Conservation (phyloP, 2,329 filamentous ascomycete species). For the Colletotrichum nymphaeae region DNA sequence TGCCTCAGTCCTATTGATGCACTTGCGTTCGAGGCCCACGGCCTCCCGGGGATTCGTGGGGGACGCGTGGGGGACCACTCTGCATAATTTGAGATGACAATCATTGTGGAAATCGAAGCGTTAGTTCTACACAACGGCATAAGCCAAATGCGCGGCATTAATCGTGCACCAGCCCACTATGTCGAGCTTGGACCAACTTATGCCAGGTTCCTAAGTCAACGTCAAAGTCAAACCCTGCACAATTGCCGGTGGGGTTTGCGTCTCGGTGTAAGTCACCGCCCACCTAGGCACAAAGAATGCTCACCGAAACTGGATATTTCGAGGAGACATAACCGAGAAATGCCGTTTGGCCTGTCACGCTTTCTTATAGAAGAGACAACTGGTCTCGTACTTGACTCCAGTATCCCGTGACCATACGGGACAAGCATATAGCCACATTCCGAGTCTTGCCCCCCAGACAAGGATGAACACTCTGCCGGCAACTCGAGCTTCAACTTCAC, state of each 20-base stretch:
- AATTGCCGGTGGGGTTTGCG: background rate
- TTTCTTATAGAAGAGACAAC: background rate
- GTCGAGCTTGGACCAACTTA: background rate
- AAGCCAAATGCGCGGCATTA: background rate
- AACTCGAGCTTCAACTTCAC: background rate
- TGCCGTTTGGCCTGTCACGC: background rate
- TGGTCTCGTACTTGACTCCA: too few relatives aligned
- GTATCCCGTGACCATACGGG: background rate
- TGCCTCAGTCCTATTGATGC: background rate
- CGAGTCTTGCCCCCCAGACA: background rate
- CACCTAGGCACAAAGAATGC: slow-evolving; percentile 7
- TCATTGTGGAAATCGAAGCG: background rate
- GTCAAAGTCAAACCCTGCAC: slow-evolving; percentile 12
- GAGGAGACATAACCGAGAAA: background rate
- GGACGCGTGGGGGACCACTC: background rate
- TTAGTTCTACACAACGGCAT: slow-evolving; percentile 9
- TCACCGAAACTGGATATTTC: slow-evolving; percentile 2
- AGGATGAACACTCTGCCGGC: background rate
- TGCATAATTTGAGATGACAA: background rate
- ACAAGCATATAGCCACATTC: background rate
- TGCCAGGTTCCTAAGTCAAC: background rate
- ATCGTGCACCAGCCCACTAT: background rate
- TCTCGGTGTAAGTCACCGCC: background rate
- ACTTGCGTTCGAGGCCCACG: background rate
- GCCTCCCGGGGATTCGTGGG: slow-evolving; percentile 5